A percentile compares a stretch with the other conserved stretches of the same genome.
Evolutionary conservation across 768 basidiomycete species (phyloP).

Genomic region (Galerina marginata): DNA sequence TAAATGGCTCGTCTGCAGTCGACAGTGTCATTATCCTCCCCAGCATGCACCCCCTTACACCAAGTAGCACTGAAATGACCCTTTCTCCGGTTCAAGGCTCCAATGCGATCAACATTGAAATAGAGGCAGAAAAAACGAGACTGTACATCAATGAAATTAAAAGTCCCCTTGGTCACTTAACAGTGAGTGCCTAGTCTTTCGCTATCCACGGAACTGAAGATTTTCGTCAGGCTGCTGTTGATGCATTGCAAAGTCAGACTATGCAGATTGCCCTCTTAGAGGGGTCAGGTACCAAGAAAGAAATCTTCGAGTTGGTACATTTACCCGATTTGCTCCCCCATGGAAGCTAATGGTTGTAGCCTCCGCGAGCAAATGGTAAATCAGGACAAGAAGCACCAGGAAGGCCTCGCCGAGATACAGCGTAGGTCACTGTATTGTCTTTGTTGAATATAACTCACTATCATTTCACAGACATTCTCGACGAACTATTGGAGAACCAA

Average conservation of each 20-base stretch:
- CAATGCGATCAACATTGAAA: slow-evolving; percentile 6
- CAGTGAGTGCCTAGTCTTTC: slow-evolving; percentile 13
- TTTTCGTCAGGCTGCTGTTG: slow-evolving; percentile 44
- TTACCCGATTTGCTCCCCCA: background rate
- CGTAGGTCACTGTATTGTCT: slow-evolving; percentile 32
- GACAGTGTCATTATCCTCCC: background rate
- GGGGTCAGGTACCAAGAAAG: slow-evolving; percentile 42
- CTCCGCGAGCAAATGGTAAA: slow-evolving; percentile 48
- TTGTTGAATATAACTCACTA: background rate
- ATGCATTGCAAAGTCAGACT: slow-evolving; percentile 49
- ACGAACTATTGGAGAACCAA: slow-evolving; percentile 49
- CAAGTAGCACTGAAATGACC: slow-evolving; percentile 16
- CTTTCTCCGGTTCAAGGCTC: slow-evolving; percentile 11
- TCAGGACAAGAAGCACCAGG: slow-evolving; percentile 48
- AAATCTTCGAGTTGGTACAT: slow-evolving; percentile 46
- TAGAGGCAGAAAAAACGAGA: slow-evolving; percentile 17
- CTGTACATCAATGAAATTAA: slow-evolving; percentile 17
- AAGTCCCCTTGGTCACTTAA: slow-evolving; percentile 22
- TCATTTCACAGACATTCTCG: slow-evolving; percentile 47
- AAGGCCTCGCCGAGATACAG: slow-evolving; percentile 55
- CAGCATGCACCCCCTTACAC: slow-evolving; percentile 24
- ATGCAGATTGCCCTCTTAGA: slow-evolving; percentile 46
- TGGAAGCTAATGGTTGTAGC: slow-evolving; percentile 29
- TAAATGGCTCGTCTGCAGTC: slow-evolving; percentile 5
- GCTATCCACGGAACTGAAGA: background rate